Base-by-base conservation (phyloP, 108 stramenopile species). In the Pseudonitzschia delicatissima region DNA sequence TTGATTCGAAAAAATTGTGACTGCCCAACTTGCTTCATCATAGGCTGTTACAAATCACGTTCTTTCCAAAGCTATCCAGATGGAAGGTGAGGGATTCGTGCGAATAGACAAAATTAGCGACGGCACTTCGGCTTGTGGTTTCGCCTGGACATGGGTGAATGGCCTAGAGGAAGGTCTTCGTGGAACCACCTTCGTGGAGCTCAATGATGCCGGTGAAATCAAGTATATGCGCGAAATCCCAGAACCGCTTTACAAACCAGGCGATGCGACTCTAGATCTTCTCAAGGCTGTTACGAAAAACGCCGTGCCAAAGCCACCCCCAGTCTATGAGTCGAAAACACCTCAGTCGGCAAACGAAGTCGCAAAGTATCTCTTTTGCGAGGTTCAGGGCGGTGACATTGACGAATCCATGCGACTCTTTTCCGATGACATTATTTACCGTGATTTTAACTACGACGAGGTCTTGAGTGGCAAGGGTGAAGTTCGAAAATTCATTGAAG, bases 371-470 rank as follows among this genome's bases (percentile, higher is more conserved):
- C 64, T 90, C 49, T 90, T 83, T 58, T 58, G 73, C n/a, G 84
- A 83, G 6, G 82, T 90, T 1, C 89, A 90, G 64, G 82, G 83
- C 11, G 67, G 65, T 28, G 79, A 78, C 25, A 45, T 78, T 13
- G 81, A 85, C 45, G 82, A 87, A 47, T 49, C 73, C 3, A 85
- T 90, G 86, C 55, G 84, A 64, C 82, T 87, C 23, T 87, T 87
- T 68, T 63, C 57, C 27, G 85, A 90, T 34, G 59, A 50, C 21
- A 85, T 90, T 48, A 47, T 81, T 18, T 90, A 90, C 45, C 61
- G 70, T 29, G 89, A 90, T 67, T 90, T 90, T 50, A 90, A 90
- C 40, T 90, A 83, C 51, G 81, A 87, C 29, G 71, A 90, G 11
- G 51, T 76, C 11, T 32, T 90, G 51, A 44, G 35, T 8, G 83